Evolutionary conservation across 257 asterid genomes (phyloP).

Genomic region (Ligustrum vulgare): DNA sequence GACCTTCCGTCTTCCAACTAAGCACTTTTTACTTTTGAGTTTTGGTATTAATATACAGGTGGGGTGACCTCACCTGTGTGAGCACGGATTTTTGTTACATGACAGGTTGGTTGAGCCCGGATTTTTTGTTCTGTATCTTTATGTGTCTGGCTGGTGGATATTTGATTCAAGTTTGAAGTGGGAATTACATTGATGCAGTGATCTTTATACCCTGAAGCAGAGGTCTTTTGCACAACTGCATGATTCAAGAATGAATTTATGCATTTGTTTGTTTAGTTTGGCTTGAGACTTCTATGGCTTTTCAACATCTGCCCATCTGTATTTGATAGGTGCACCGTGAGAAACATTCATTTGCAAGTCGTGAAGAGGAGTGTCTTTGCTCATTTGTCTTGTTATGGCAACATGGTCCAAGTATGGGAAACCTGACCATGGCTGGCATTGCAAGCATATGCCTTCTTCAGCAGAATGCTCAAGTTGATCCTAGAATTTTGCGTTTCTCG

Average conservation of each 20-base stretch:
- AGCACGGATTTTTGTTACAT: too few relatives aligned
- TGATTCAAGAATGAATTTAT: neutral
- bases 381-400: slow-evolving; percentile 49
- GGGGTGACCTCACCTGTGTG: too few relatives aligned
- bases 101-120: too few relatives aligned
- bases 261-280: neutral
- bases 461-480: slow-evolving; percentile 32
- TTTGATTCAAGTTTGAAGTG: neutral
- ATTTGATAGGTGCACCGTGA: slow-evolving; percentile 40
- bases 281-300: neutral
- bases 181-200: neutral
- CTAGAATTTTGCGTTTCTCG: slow-evolving; percentile 39
- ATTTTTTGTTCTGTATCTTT: too few relatives aligned
- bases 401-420: slow-evolving; percentile 53
- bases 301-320: neutral
- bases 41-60: too few relatives aligned
- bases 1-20: too few relatives aligned
- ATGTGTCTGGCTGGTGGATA: too few relatives aligned
- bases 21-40: too few relatives aligned
- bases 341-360: slow-evolving; percentile 37
- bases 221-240: neutral
- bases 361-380: slow-evolving; percentile 61
- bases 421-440: slow-evolving; percentile 29
- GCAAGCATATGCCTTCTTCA: slow-evolving; percentile 36
- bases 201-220: neutral